Percentiles rank a stretch among this genome's conserved stretches.
phyloP scores from a whole-genome alignment of 805 yeast species.

The Hanseniaspora meyeri region DNA sequence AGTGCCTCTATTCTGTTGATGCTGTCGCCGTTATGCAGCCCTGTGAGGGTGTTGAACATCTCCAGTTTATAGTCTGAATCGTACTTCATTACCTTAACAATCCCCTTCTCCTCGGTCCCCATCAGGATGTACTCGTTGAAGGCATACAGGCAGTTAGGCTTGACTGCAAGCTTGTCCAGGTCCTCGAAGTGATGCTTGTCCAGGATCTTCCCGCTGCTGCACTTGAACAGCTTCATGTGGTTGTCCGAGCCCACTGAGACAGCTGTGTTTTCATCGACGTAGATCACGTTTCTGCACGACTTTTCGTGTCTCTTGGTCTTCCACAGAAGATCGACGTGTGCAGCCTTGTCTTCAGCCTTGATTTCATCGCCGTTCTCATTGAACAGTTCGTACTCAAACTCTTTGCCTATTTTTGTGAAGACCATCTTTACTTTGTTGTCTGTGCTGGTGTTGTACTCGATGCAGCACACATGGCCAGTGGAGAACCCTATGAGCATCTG shows the following conservation, averaged over 20 bases:
- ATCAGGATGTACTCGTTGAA: conserved; percentile 9
- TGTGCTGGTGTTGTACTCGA: conserved; percentile 33
- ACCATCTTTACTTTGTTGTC: neutral
- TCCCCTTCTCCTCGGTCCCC: conserved; percentile 34
- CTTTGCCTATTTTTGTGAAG: conserved; percentile 28
- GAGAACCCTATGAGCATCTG: conserved; percentile 63
- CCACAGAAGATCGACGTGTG: conserved; percentile 37
- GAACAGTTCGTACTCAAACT: conserved; percentile 26
- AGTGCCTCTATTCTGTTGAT: conserved; percentile 45
- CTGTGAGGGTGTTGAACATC: neutral
- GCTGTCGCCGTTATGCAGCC: conserved; percentile 43
- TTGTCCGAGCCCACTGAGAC: conserved; percentile 70
- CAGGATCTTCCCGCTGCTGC: conserved; percentile 64
- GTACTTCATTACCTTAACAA: conserved; percentile 47
- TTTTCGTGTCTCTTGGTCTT: conserved; percentile 83
- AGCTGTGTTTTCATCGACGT: conserved; percentile 31
- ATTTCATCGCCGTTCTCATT: conserved; percentile 17
- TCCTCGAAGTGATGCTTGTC: conserved; percentile 33
- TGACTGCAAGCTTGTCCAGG: neutral
- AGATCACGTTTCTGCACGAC: conserved; percentile 55
- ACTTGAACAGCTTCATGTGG: conserved; percentile 58
- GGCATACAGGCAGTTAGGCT: conserved; percentile 1
- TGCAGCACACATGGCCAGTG: conserved; percentile 60
- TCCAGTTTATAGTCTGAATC: conserved; percentile 20
- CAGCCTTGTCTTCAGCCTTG: conserved; percentile 19